Conservation (phyloP, 306 rosid genomes). For the Potentilla sterilis region DNA sequence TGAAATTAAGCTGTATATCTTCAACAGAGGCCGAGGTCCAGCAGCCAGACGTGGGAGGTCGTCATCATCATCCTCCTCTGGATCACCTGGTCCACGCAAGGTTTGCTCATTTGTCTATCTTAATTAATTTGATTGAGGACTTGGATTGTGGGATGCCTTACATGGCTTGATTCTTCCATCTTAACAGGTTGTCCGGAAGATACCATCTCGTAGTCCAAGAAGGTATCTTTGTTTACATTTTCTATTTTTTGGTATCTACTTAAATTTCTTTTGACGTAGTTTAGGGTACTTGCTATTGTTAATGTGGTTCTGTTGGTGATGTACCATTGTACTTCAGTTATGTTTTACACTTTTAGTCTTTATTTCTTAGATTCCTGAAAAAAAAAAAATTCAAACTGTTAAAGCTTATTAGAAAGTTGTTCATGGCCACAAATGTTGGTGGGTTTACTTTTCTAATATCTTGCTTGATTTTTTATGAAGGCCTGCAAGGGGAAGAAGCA, state of each 20-base stretch:
- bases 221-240: conserved; percentile 41
- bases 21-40: conserved; percentile 74
- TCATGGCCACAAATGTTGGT: background rate
- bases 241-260: background rate
- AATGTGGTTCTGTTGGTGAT: background rate
- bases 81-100: conserved; percentile 93
- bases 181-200: conserved; percentile 55
- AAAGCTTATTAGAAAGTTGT: background rate
- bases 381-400: background rate
- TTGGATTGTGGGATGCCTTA: conserved; percentile 13
- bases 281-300: background rate
- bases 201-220: conserved; percentile 75
- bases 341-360: background rate
- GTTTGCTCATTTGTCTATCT: conserved; percentile 34
- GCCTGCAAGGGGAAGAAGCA: conserved; percentile 82
- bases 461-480: conserved; percentile 33
- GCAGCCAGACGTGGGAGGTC: conserved; percentile 75
- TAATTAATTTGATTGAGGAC: conserved; percentile 1
- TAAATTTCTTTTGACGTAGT: background rate
- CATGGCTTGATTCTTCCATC: conserved; percentile 16
- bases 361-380: background rate
- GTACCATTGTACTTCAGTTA: background rate
- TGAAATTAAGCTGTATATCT: background rate
- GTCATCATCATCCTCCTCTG: conserved; percentile 62
- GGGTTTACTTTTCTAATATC: background rate